phyloP scores from a whole-genome alignment of 176 grass and related monocot genomes.

The Aegilops speltoides region DNA sequence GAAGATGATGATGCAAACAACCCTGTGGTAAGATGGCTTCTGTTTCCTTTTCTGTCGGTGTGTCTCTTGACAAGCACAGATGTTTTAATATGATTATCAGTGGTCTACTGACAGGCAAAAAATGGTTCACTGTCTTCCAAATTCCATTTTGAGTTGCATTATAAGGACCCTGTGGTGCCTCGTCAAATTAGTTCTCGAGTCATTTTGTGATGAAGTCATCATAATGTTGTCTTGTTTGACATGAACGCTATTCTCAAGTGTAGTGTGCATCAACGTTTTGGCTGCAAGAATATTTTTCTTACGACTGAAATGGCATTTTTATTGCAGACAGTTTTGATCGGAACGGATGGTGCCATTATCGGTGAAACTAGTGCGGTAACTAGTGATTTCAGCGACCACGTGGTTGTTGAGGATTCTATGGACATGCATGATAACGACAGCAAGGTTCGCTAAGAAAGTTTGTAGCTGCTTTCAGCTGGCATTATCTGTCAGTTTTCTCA shows the following conservation, averaged over 20 bases:
- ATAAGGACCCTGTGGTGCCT: background rate
- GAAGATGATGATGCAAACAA: slow-evolving; percentile 67
- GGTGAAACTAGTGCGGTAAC: slow-evolving; percentile 49
- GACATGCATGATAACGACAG: slow-evolving; percentile 48
- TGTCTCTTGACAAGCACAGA: background rate
- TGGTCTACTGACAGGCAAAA: background rate
- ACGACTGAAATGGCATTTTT: slow-evolving; percentile 36
- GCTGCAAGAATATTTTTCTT: slow-evolving; percentile 6
- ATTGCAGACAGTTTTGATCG: slow-evolving; percentile 91
- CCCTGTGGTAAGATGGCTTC: slow-evolving; percentile 63
- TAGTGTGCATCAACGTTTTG: slow-evolving; percentile 14
- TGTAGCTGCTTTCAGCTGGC: slow-evolving; percentile 10
- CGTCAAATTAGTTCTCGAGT: background rate
- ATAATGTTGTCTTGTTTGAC: slow-evolving; percentile 9
- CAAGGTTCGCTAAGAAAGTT: slow-evolving; percentile 55
- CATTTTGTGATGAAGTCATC: background rate
- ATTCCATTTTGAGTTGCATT: background rate
- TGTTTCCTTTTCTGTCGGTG: slow-evolving; percentile 6
- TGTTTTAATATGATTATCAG: slow-evolving; percentile 17
- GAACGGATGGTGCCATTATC: slow-evolving; percentile 49
- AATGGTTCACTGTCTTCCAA: background rate
- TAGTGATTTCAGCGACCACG: slow-evolving; percentile 50
- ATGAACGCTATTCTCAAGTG: background rate
- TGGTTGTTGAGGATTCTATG: slow-evolving; percentile 47
- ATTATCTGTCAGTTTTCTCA: background rate